Conservation (phyloP, 352 stramenopile genomes). For the Phytophthora pini region DNA sequence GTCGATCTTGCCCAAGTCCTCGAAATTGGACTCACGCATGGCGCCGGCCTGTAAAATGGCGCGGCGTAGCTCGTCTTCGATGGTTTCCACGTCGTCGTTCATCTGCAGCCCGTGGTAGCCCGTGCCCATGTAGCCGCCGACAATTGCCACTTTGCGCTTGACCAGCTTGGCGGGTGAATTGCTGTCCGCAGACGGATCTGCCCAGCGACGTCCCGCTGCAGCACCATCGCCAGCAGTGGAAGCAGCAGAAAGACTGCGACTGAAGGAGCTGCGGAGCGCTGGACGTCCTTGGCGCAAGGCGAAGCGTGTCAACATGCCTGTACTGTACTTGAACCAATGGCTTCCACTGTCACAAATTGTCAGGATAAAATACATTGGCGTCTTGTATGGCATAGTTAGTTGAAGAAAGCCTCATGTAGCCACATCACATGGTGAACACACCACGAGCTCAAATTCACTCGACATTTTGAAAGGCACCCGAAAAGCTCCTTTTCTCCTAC, state of each 20-base stretch:
- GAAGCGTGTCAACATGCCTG: slow-evolving; percentile 35
- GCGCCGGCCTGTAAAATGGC: slow-evolving; percentile 83
- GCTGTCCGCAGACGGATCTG: neutral
- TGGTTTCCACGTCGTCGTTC: slow-evolving; percentile 81
- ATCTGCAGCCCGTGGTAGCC: slow-evolving; percentile 84
- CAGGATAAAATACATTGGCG: neutral
- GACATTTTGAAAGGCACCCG: slow-evolving; percentile 30
- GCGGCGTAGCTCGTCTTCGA: slow-evolving; percentile 83
- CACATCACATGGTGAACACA: slow-evolving; percentile 9
- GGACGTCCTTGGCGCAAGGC: slow-evolving; percentile 14
- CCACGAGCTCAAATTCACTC: slow-evolving; percentile 22
- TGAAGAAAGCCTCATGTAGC: slow-evolving; percentile 5
- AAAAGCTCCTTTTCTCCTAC: slow-evolving; percentile 6
- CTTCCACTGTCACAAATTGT: neutral
- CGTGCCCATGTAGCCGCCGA: slow-evolving; percentile 85
- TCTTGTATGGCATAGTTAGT: slow-evolving; percentile 16
- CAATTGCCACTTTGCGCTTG: slow-evolving; percentile 91
- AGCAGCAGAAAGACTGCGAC: slow-evolving; percentile 11
- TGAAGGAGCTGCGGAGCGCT: slow-evolving; percentile 20
- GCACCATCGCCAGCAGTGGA: neutral
- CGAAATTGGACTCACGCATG: slow-evolving; percentile 91
- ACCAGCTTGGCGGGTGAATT: slow-evolving; percentile 42
- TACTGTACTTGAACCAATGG: slow-evolving; percentile 14
- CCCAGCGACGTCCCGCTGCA: slow-evolving; percentile 4
- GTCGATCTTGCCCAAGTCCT: slow-evolving; percentile 88